Conservation (phyloP, 139 green algal species). For the Nannochloris sp. region DNA sequence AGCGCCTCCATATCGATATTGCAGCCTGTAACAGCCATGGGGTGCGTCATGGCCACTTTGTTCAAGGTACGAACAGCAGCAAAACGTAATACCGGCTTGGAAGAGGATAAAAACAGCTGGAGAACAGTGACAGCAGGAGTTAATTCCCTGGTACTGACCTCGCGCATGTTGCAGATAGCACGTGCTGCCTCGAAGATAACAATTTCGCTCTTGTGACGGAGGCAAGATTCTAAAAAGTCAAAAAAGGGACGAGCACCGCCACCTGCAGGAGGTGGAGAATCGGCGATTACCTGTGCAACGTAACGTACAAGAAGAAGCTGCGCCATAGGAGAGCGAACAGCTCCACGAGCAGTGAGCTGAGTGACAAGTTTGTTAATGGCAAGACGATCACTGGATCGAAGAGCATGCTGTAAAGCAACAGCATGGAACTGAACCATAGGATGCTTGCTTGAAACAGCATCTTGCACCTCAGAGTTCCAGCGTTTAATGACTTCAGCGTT, state of each 20-base stretch:
- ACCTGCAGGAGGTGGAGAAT: conserved; percentile 21
- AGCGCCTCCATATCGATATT: conserved; percentile 99
- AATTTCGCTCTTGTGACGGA: conserved; percentile 83
- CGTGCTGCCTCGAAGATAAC: conserved; percentile 88
- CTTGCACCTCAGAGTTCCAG: conserved; percentile 95
- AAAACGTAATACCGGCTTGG: conserved; percentile 95
- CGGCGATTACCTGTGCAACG: conserved; percentile 72
- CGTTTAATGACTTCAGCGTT: conserved; percentile 93
- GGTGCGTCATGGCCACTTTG: conserved; percentile 93
- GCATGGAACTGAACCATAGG: conserved; percentile 96
- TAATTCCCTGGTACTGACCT: conserved; percentile 87
- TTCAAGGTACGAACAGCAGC: conserved; percentile 85
- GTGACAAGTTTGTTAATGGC: conserved; percentile 96
- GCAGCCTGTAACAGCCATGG: conserved; percentile 89
- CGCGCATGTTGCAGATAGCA: conserved; percentile 86
- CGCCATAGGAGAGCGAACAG: conserved; percentile 83
- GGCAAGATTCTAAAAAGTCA: conserved; percentile 92
- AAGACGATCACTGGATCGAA: conserved; percentile 85
- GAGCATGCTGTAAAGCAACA: conserved; percentile 87
- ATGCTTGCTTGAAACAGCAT: conserved; percentile 82
- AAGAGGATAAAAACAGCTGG: conserved; percentile 95
- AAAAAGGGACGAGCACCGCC: conserved; percentile 88
- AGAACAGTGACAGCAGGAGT: conserved; percentile 93
- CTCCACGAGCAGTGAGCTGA: conserved; percentile 69
- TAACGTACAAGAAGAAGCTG: conserved; percentile 95